Percentiles rank a stretch among this genome's conserved stretches.
These are phyloP conservation scores for Magnolia kwangsiensis DNA, from an alignment of 164 flowering plant genomes.

Conservation along the genomic window DNA sequence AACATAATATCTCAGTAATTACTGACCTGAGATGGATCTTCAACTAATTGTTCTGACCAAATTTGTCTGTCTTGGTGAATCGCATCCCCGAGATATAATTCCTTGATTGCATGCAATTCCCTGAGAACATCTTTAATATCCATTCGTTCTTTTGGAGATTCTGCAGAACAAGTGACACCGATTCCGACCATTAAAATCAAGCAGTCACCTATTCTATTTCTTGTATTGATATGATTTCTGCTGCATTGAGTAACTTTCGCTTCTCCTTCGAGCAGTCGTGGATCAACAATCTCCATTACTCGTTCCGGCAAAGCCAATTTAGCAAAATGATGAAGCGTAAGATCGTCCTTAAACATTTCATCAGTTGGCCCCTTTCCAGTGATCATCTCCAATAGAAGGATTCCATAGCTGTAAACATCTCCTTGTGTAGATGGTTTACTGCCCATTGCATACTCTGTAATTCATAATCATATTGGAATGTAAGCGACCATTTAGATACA, in stretches of 20 bases:
- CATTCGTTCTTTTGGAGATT: background rate
- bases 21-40: too few relatives aligned
- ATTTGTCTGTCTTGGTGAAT: too few relatives aligned
- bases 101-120: background rate
- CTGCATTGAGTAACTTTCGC: background rate
- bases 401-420: slow-evolving; percentile 17
- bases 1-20: too few relatives aligned
- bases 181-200: background rate
- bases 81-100: too few relatives aligned
- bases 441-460: slow-evolving; percentile 18
- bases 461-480: background rate
- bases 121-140: background rate
- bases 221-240: too few relatives aligned
- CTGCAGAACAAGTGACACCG: background rate
- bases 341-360: slow-evolving; percentile 22
- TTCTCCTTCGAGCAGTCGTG: slow-evolving; percentile 9
- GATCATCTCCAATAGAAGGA: slow-evolving; percentile 16
- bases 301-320: slow-evolving; percentile 23
- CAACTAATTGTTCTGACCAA: too few relatives aligned
- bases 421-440: slow-evolving; percentile 10
- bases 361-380: slow-evolving; percentile 6
- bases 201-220: background rate
- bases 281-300: slow-evolving; percentile 29
- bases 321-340: slow-evolving; percentile 18
- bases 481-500: background rate